A percentile compares a stretch with the other conserved stretches of the same genome.
Evolutionary conservation across 331 rosid genomes (phyloP).

Genomic region (Spiraea crenata): DNA sequence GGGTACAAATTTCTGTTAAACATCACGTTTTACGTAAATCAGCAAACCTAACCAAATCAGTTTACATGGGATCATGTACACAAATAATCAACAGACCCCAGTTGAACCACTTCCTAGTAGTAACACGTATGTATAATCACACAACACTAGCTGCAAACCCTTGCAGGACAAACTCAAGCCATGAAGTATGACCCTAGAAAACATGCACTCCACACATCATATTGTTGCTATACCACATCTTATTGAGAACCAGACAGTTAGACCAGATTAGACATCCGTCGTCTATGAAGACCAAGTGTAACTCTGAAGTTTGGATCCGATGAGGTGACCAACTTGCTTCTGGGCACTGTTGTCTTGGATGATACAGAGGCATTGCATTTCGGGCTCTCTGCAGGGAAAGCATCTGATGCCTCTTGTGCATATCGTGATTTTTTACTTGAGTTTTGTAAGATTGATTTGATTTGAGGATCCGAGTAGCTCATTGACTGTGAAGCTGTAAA

Average conservation of each 20-base stretch:
- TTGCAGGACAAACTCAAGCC: neutral
- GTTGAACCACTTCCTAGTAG: conserved; percentile 23
- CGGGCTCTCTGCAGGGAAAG: conserved; percentile 44
- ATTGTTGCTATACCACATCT: conserved; percentile 22
- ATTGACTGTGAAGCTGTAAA: conserved; percentile 72
- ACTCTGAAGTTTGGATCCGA: conserved; percentile 64
- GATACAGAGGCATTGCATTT: conserved; percentile 47
- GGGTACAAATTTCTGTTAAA: conserved; percentile 23
- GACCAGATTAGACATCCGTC: conserved; percentile 82
- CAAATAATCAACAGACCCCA: conserved; percentile 37
- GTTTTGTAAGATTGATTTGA: conserved; percentile 50
- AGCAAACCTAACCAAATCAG: conserved; percentile 27
- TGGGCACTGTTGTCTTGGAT: conserved; percentile 36
- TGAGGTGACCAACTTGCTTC: conserved; percentile 48
- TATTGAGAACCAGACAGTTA: conserved; percentile 23
- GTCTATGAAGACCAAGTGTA: conserved; percentile 54
- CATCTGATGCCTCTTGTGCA: conserved; percentile 40
- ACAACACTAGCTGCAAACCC: conserved; percentile 1
- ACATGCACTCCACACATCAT: conserved; percentile 15
- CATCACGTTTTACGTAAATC: conserved; percentile 20
- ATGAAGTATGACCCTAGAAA: neutral
- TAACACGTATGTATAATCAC: neutral
- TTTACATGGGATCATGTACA: conserved; percentile 21
- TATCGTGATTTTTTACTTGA: conserved; percentile 49
- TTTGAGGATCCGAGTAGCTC: conserved; percentile 56